Evolutionary conservation across 805 yeast genomes (phyloP).

Genomic region (Candida tibetensis): DNA sequence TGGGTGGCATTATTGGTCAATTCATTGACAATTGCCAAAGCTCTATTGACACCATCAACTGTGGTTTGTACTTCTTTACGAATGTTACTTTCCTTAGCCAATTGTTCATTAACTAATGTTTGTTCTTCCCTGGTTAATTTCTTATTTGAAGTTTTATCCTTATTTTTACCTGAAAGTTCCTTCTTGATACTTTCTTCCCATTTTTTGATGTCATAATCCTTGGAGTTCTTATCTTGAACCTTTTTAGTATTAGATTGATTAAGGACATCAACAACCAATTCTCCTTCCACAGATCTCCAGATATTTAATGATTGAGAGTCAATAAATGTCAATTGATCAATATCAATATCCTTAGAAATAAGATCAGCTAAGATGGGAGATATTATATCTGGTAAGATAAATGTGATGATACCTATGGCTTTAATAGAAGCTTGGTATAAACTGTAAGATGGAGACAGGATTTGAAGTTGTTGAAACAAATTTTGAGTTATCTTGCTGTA

Average conservation of each 20-base stretch:
- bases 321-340: constrained; percentile 33
- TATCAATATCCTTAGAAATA: constrained; percentile 44
- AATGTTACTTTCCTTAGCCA: constrained; percentile 57
- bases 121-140: constrained; percentile 80
- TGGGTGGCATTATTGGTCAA: constrained; percentile 49
- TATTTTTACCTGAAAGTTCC: constrained; percentile 61
- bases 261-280: constrained; percentile 62
- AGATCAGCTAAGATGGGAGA: constrained; percentile 49
- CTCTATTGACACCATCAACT: constrained; percentile 42
- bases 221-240: constrained; percentile 65
- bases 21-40: constrained; percentile 50
- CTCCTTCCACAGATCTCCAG: constrained; percentile 70
- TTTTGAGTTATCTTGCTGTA: constrained; percentile 20
- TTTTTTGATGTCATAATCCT: constrained; percentile 78
- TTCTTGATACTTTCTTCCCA: constrained; percentile 88
- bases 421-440: constrained; percentile 48
- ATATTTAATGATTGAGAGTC: constrained; percentile 55
- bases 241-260: constrained; percentile 38
- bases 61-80: constrained; percentile 45
- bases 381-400: constrained; percentile 56
- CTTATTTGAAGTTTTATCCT: constrained; percentile 27
- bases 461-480: constrained; percentile 15
- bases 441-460: constrained; percentile 35
- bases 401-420: constrained; percentile 44
- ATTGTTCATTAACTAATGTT: constrained; percentile 55